Evolutionary conservation across 495 filamentous ascomycete species (phyloP).

Genomic region (Neurospora terricola): DNA sequence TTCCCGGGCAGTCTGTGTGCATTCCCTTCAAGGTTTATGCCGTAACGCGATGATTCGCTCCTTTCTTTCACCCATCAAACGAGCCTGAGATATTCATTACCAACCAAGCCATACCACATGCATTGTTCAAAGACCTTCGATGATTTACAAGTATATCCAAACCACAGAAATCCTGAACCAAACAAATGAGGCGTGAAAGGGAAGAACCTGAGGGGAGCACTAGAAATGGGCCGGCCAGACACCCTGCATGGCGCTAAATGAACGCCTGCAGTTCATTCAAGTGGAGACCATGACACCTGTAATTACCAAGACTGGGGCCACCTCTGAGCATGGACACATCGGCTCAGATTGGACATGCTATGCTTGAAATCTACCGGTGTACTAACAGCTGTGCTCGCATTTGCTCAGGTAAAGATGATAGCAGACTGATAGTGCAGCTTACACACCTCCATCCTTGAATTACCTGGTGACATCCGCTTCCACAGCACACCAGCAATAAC

Average conservation of each 20-base stretch:
- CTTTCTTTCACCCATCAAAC: background rate
- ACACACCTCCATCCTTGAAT: background rate
- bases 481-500: background rate
- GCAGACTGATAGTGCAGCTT: background rate
- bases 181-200: background rate
- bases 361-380: no score
- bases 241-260: background rate
- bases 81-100: background rate
- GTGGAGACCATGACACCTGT: background rate
- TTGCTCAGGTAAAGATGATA: background rate
- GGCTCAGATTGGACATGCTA: background rate
- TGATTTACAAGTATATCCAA: background rate
- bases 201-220: background rate
- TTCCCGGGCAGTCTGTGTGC: background rate
- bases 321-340: background rate
- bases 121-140: background rate
- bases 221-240: background rate
- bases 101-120: background rate
- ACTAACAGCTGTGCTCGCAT: background rate
- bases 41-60: background rate
- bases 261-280: background rate
- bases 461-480: background rate
- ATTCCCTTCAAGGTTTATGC: background rate
- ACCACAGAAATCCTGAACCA: background rate
- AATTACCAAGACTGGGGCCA: background rate